Evolutionary conservation across 1,284 basidiomycete species (phyloP), one percentile per base, ranked within the genome.

Genomic region (Stereum hirsutum): DNA sequence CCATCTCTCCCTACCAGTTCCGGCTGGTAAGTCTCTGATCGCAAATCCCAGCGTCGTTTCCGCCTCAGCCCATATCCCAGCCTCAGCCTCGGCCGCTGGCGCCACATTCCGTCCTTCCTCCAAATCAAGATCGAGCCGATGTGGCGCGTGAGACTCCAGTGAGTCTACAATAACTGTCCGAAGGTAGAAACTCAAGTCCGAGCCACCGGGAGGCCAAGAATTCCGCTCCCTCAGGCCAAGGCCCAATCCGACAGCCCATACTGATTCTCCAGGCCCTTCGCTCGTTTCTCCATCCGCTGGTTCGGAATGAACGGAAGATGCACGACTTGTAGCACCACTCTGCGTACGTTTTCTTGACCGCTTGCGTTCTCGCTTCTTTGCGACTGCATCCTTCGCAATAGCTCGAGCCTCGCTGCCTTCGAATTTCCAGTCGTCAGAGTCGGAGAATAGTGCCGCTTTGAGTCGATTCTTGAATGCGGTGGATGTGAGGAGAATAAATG

Each of bases 161-260:
- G 83, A 78, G 57, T 89, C 86, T 15, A 88, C 74, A 47, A 89
- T 85, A 5, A 89, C 87, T 0, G 81, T 81, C 33, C 89, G 66
- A 33, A 94, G 63, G 48, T 81, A 78, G 58, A 85, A 90, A 50
- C 86, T 83, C 31, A 94, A 65, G 53, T 91, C 88, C 1, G 81
- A 74, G 10, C 87, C 88, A 14, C 85, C 82, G 3, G 90, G 89
- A 0, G 90, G 89, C 89, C 89, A 94, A 5, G 69, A 74, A 39
- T 76, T 74, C 34, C 81, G 66, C 41, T 82, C 79, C 40, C 82
- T 75, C 27, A 93, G 61, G 3, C 77, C 74, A 0, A 79, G 66
- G 2, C 85, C 81, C 3, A 93, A 62, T 1, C 89, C 90, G 5
- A 91, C 73, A 0, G 81, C 76, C 78, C 81, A 83, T 19, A 66